Conservation (phyloP, 208 protist genomes). For the Wallacemonas sp. region DNA sequence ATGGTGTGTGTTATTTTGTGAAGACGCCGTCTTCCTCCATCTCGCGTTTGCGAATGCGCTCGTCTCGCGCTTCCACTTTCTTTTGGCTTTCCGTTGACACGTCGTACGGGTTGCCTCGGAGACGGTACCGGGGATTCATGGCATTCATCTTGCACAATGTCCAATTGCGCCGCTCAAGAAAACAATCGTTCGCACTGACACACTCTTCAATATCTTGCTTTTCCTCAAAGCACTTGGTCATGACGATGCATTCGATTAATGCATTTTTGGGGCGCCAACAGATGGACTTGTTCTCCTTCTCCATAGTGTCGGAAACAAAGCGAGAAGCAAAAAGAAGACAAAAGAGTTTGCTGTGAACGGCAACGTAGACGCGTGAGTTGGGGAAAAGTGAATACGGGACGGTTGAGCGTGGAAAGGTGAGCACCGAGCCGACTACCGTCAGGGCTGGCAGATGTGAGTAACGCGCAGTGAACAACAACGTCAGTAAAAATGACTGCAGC, state of each 20-base stretch:
- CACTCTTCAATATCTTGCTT: conserved; percentile 81
- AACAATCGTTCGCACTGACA: conserved; percentile 78
- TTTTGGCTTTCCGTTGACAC: conserved; percentile 84
- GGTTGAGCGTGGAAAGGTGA: not conserved
- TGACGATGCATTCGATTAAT: conserved; percentile 83
- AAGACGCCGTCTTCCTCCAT: conserved; percentile 83
- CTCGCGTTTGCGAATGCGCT: conserved; percentile 77
- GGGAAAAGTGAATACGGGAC: too few species aligned
- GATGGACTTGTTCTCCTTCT: conserved; percentile 77
- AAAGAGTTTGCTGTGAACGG: not conserved
- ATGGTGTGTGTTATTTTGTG: conserved; percentile 29
- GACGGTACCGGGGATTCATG: conserved; percentile 81
- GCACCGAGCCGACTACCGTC: not conserved
- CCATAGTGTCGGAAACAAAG: conserved; percentile 38
- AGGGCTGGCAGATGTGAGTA: too few species aligned
- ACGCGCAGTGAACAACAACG: too few species aligned
- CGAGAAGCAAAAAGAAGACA: not conserved
- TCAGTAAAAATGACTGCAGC: too few species aligned
- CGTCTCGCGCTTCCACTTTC: conserved; percentile 84
- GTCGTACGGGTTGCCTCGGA: conserved; percentile 89
- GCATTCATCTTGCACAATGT: conserved; percentile 90
- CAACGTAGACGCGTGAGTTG: too few species aligned
- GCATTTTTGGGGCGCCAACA: conserved; percentile 90
- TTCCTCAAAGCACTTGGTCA: conserved; percentile 86
- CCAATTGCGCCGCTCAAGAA: conserved; percentile 85